A percentile compares a stretch with the other conserved stretches of the same genome.
phyloP scores from a whole-genome alignment of 768 basidiomycete genomes.

The Tulasnella sp. region DNA sequence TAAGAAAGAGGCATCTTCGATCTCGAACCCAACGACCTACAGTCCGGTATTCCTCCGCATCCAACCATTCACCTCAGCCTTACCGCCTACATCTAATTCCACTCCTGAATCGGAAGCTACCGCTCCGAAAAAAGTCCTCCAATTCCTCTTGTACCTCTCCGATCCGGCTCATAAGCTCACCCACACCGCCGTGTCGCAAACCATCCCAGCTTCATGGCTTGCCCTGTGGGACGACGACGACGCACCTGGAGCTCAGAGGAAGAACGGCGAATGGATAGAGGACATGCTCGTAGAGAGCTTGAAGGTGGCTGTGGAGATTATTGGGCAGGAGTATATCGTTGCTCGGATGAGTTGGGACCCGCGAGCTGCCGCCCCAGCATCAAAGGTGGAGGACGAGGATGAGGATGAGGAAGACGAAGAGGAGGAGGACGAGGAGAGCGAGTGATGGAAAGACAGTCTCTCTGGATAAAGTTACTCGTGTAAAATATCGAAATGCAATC shows the following conservation, averaged over 20 bases:
- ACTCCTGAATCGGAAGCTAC: slow-evolving; percentile 16
- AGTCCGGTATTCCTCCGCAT: slow-evolving; percentile 89
- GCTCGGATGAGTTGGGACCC: slow-evolving; percentile 69
- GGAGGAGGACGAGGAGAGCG: too few species aligned
- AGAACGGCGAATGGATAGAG: slow-evolving; percentile 71
- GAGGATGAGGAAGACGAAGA: too few species aligned
- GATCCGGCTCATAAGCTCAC: slow-evolving; percentile 74
- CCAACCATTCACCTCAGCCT: slow-evolving; percentile 61
- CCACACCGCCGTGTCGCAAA: slow-evolving; percentile 72
- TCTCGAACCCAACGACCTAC: slow-evolving; percentile 55
- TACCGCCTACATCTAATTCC: slow-evolving; percentile 20
- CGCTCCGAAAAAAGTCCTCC: slow-evolving; percentile 30
- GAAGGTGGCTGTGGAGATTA: slow-evolving; percentile 71
- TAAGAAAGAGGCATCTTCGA: slow-evolving; percentile 22
- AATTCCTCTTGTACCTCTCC: slow-evolving; percentile 56
- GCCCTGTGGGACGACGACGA: slow-evolving; percentile 55
- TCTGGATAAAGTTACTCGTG: too few species aligned
- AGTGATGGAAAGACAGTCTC: too few species aligned
- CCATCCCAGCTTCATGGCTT: slow-evolving; percentile 76
- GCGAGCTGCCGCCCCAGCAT: slow-evolving; percentile 17
- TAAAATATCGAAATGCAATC: too few species aligned
- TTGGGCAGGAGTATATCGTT: slow-evolving; percentile 87
- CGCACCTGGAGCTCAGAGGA: slow-evolving; percentile 20
- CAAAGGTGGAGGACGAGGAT: not conserved
- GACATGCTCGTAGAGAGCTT: slow-evolving; percentile 83